Base-by-base conservation (phyloP, 2,329 filamentous ascomycete genomes). In the Sarocladium kiliense region DNA sequence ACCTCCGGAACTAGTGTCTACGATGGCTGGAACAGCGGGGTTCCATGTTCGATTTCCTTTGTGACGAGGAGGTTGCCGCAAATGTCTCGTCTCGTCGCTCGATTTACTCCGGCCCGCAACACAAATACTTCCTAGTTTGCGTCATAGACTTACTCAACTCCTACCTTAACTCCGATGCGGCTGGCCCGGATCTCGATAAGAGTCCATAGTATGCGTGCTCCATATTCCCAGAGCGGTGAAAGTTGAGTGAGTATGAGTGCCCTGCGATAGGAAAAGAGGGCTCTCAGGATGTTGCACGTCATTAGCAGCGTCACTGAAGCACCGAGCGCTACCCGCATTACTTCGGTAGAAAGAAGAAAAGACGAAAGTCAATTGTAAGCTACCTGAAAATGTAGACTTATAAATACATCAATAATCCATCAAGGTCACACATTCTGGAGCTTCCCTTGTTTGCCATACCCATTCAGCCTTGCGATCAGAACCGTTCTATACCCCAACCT, bases 121-220 rank as follows among this genome's bases (percentile, higher is more conserved):
- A 39, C 36, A 39, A 6, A 5, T 39, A 19, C 44, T 30, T 11
- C 44, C 23, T 18, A 18, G 5, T 25, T 3, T 49, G 44, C 44
- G 44, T 49, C 44, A 49, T 49, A 49, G 44, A 49, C 44, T n/a
- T 18, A 3, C 23, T 7, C 44, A 30, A 11, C 44, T 12, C 12
- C 23, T 3, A 10, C 44, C 14, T 23, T 18, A 44, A 39, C 18
- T 45, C 41, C 41, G 23, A 45, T 10, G 3, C 18, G 26, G 7
- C 44, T 49, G n/a, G 12, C 23, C 27, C 5, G 26, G 23, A 49
- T 49, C 44, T 49, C 44, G 44, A 49, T 49, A 32, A 49, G 21
- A 6, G 5, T 44, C 18, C 6, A 44, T 44, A 10, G 4, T 11
- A 11, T 41, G 37, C 9, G 36, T 19, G 18, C 36, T 39, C 36